Evolutionary conservation across 495 filamentous ascomycete species (phyloP), one percentile per base, ranked within the genome.

Genomic region (Evernia prunastri): DNA sequence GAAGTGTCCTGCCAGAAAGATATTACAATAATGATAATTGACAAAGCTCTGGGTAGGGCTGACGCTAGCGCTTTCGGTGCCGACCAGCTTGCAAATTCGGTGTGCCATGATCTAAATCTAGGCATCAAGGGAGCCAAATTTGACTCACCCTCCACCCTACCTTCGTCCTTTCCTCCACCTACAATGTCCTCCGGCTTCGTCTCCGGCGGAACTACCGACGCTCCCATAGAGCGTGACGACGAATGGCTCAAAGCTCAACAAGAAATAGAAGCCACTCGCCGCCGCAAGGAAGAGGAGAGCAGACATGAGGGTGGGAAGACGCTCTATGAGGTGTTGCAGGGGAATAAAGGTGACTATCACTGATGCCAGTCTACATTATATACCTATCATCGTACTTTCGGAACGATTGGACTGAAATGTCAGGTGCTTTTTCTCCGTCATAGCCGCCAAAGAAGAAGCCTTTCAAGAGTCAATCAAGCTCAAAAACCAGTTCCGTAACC

Each of bases 361-460:
- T 36, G n/a, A 20, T 33, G 7, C 25, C 39, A n/a, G 10, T 11
- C 15, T 35, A 42, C n/a, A 31, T 9, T 3, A 15, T 36, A 18
- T 31, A 45, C 33, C n/a, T n/a, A n/a, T n/a, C n/a, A n/a, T n/a
- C n/a, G 18, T 1, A 13, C 18, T 36, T 23, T 10, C 33, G 51
- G 66, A 61, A 66, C 69, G 70, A 68, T 61, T 42, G 29, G 67
- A 71, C 81, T 86, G 65, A 86, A 80, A 81, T 83, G 76, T 80
- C 74, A 83, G 82, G 76, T 72, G 67, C 69, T 57, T 66, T 68
- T 43, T 65, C 59, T 64, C 39, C 53, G 53, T 58, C 66, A 29
- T 66, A 94, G 91, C 89, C 72, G 91, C 91, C 67, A 97, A 97
- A 75, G 91, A 97, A 77, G 92, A 96, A 70, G 91, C 90, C 58